Percentiles rank a stretch among this genome's conserved stretches.
phyloP scores from a whole-genome alignment of 176 grass and related monocot genomes.

The Carex kokanica region DNA sequence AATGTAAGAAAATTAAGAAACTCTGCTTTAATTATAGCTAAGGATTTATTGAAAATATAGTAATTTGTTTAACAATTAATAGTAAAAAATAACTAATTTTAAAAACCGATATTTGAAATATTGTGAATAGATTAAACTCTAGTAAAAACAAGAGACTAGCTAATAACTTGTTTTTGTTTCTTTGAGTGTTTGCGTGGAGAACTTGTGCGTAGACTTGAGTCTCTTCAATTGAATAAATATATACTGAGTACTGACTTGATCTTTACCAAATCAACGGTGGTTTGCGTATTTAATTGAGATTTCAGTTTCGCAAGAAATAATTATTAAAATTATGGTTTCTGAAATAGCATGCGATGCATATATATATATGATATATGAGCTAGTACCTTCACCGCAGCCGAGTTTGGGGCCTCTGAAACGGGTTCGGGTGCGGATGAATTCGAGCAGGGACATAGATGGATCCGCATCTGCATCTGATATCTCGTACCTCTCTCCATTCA shows the following conservation, averaged over 20 bases:
- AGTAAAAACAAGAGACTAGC: too few species aligned
- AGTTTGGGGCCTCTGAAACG: slow-evolving; percentile 64
- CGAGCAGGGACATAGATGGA: slow-evolving; percentile 59
- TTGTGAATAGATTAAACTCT: too few species aligned
- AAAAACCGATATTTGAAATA: too few species aligned
- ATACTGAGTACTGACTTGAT: neutral
- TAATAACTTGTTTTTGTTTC: too few species aligned
- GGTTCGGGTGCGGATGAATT: slow-evolving; percentile 66
- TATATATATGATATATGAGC: too few species aligned
- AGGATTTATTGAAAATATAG: too few species aligned
- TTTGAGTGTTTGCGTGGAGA: too few species aligned
- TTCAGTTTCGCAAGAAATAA: neutral
- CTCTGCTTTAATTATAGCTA: too few species aligned
- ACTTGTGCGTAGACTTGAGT: too few species aligned
- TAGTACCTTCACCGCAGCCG: slow-evolving; percentile 73
- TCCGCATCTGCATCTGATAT: slow-evolving; percentile 31
- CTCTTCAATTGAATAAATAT: neutral
- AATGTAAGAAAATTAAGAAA: too few species aligned
- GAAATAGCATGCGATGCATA: neutral
- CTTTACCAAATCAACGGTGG: neutral
- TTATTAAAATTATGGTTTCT: neutral
- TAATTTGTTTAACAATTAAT: too few species aligned
- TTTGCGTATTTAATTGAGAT: neutral
- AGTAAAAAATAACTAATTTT: too few species aligned
- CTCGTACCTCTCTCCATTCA: slow-evolving; percentile 64